Conservation (phyloP, 2,329 filamentous ascomycete species). For the Aspergillus thermomutatus region DNA sequence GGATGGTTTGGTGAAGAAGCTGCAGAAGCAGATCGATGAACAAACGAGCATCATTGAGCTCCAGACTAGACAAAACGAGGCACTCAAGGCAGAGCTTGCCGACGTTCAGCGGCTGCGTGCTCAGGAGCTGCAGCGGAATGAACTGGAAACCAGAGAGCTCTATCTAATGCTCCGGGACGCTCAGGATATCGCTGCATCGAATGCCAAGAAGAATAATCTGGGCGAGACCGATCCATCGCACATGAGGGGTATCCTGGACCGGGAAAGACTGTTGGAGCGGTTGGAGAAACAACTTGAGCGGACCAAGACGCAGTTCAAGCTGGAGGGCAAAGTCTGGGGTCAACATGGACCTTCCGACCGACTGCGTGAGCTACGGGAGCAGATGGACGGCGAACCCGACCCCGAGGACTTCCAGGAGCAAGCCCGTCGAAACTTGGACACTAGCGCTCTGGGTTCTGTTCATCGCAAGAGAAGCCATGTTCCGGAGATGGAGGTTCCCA, state of each 20-base stretch:
- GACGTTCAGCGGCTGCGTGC: constrained; percentile 80
- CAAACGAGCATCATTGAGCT: constrained; percentile 88
- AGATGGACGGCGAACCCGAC: constrained; percentile 74
- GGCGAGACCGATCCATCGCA: constrained; percentile 66
- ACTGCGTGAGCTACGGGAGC: constrained; percentile 83
- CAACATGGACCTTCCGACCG: constrained; percentile 87
- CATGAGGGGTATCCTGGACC: constrained; percentile 90
- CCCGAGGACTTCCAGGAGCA: constrained; percentile 50
- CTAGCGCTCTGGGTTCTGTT: constrained; percentile 71
- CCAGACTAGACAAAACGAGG: constrained; percentile 79
- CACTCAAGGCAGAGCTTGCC: constrained; percentile 83
- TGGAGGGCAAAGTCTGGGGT: constrained; percentile 89
- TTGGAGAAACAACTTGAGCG: constrained; percentile 93
- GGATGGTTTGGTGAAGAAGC: constrained; percentile 85
- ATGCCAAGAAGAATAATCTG: constrained; percentile 63
- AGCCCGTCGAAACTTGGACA: constrained; percentile 62
- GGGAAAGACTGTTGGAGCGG: constrained; percentile 86
- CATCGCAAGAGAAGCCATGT: constrained; percentile 53
- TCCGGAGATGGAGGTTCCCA: constrained; percentile 34
- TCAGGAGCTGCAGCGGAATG: constrained; percentile 89
- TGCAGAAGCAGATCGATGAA: constrained; percentile 92
- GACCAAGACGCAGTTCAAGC: constrained; percentile 95
- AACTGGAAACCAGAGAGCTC: constrained; percentile 90
- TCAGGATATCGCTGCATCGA: constrained; percentile 89
- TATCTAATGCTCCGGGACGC: constrained; percentile 98